These are phyloP conservation scores for Aspergillus panamensis DNA, from an alignment of 495 filamentous ascomycete genomes.

Conservation along the genomic window DNA sequence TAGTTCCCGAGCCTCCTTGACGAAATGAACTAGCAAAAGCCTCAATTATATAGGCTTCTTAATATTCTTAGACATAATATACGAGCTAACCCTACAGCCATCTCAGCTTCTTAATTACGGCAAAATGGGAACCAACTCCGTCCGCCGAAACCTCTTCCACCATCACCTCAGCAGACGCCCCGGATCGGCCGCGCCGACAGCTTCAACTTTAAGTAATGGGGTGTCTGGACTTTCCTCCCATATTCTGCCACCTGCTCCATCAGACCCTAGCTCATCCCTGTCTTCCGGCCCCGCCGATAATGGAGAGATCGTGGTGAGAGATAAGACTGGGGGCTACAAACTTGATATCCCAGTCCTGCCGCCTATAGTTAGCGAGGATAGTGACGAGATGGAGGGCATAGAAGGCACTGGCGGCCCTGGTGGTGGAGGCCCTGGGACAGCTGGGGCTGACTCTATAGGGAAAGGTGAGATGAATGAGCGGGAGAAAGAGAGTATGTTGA, in stretches of 20 bases:
- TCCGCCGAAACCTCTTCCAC: slow-evolving; percentile 74
- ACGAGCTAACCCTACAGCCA: background rate
- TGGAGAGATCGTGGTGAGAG: slow-evolving; percentile 70
- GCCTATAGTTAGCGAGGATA: slow-evolving; percentile 48
- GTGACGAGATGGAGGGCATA: slow-evolving; percentile 48
- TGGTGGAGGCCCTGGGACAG: slow-evolving; percentile 24
- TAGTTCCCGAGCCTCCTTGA: background rate
- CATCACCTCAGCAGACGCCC: slow-evolving; percentile 66
- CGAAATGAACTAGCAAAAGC: background rate
- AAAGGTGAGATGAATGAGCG: slow-evolving; percentile 33
- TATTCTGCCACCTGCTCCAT: slow-evolving; percentile 36
- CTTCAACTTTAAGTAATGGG: slow-evolving; percentile 15
- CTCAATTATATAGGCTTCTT: background rate
- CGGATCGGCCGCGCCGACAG: slow-evolving; percentile 42
- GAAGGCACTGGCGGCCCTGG: slow-evolving; percentile 21
- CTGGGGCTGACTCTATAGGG: slow-evolving; percentile 15
- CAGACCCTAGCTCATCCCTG: slow-evolving; percentile 35
- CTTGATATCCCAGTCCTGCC: slow-evolving; percentile 63
- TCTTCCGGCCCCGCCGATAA: slow-evolving; percentile 42
- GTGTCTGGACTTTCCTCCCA: slow-evolving; percentile 31
- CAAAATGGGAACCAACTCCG: slow-evolving; percentile 37
- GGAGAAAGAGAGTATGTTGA: slow-evolving; percentile 48
- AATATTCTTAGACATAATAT: background rate
- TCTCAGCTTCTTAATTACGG: background rate
- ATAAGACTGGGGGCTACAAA: slow-evolving; percentile 71